These are phyloP conservation scores for Blastobotrys elegans DNA, from an alignment of 1,139 yeast genomes.

Conservation along the genomic window DNA sequence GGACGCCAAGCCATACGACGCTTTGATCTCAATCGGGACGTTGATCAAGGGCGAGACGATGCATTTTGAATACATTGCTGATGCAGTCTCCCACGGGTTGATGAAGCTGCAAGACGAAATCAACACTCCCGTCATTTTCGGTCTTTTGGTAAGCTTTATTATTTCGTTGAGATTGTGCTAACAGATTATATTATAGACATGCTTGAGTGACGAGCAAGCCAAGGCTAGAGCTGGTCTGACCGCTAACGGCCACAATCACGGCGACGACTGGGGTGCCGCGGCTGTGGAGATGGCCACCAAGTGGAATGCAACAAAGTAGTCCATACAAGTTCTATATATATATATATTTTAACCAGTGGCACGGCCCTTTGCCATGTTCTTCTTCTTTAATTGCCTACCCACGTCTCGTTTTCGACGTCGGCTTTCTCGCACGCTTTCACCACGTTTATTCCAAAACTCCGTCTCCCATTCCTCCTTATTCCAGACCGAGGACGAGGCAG, in stretches of 20 bases:
- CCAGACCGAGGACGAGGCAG: constrained; percentile 26
- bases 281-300: constrained; percentile 85
- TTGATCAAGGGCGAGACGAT: constrained; percentile 93
- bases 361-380: constrained; percentile 19
- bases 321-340: background rate
- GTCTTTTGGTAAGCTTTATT: constrained; percentile 47
- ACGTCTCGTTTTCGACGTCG: constrained; percentile 74
- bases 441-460: constrained; percentile 80
- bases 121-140: constrained; percentile 80
- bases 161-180: background rate
- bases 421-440: constrained; percentile 71
- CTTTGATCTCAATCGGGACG: constrained; percentile 89
- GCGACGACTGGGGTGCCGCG: constrained; percentile 98
- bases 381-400: constrained; percentile 50
- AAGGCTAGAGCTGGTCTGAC: constrained; percentile 82
- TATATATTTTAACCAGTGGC: background rate
- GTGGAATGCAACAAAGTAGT: constrained; percentile 17
- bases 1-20: constrained; percentile 52
- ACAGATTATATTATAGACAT: constrained; percentile 42
- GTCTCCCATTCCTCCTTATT: constrained; percentile 56
- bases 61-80: constrained; percentile 98
- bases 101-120: constrained; percentile 75
- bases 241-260: constrained; percentile 81
- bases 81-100: constrained; percentile 77
- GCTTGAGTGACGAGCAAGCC: constrained; percentile 93